Evolutionary conservation across 2,329 filamentous ascomycete genomes (phyloP), one percentile per base, ranked within the genome.

Genomic region (Calycina marina): DNA sequence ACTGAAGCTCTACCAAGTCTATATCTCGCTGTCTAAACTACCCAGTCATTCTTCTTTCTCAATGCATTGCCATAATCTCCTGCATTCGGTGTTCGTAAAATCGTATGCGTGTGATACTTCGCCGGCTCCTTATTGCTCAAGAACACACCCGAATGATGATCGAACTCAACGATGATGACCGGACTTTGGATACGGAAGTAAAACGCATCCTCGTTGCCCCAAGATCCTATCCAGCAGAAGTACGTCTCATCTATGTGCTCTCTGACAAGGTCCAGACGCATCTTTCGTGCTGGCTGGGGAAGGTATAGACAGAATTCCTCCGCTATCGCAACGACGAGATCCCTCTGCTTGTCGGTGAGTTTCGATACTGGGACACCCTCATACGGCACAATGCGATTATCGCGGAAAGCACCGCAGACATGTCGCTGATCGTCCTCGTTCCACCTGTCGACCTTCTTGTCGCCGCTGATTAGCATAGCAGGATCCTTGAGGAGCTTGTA

Each of bases 351-450:
- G 0, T 50, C 1, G 0, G 52, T 50, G 32, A 82, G 56, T 0
- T 60, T 51, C 0, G 61, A 58, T 0, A 75, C 72, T 0, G 61
- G 47, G 4, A 81, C 54, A 0, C 81, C 81, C 54, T 86, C 48
- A 48, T 74, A 81, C 0, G 81, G 80, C 0, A 88, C 75, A 8
- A 80, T 55, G 8, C 80, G 67, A 52, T 88, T 90, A 46, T 88
- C 81, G 9, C 78, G 68, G 50, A 79, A 83, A 0, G 81, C 81
- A 20, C 82, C 81, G 49, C 78, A 82, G 4, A 84, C 52, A 46
- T 86, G 80, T 4, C 80, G 65, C 57, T 86, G 78, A 51, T 88
- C 81, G 46, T 84, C 78, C 42, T 75, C 75, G 51, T 86, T 86
- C 79, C 79, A 86, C 5, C 79, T 65, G 6, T 73, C 75, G 9